Percentiles rank a stretch among this genome's conserved stretches.
These are phyloP conservation scores for Bauhinia variegata DNA, from an alignment of 306 rosid species.

Conservation along the genomic window DNA sequence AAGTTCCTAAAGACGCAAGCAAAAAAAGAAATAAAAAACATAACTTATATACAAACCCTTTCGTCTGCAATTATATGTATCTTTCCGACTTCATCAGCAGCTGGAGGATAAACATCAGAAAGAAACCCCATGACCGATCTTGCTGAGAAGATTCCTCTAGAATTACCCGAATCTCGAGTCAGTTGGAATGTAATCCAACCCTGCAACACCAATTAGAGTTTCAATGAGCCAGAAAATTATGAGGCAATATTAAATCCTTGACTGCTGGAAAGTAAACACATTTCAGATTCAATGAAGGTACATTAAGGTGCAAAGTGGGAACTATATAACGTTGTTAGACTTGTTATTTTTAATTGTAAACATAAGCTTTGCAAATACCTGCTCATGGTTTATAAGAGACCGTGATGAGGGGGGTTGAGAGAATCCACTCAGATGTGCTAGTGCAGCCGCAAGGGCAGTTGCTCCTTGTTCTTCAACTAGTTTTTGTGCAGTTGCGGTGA, in stretches of 20 bases:
- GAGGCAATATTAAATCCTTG: no score
- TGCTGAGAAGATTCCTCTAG: conserved; percentile 80
- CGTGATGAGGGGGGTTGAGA: conserved; percentile 90
- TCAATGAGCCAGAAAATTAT: conserved; percentile 30
- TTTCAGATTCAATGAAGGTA: not conserved
- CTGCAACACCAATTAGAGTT: conserved; percentile 53
- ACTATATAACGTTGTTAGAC: not conserved
- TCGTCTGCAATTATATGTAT: conserved; percentile 90
- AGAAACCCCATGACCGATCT: conserved; percentile 97
- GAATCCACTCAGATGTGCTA: conserved; percentile 95
- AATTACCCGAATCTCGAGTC: conserved; percentile 65
- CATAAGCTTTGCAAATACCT: conserved; percentile 51
- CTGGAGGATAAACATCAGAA: conserved; percentile 81
- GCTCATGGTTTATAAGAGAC: conserved; percentile 85
- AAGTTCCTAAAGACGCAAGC: conserved; percentile 19
- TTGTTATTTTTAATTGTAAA: conserved; percentile 19
- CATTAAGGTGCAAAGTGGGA: conserved; percentile 18
- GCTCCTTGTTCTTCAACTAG: conserved; percentile 83
- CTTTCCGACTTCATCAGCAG: conserved; percentile 96
- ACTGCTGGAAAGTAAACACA: not conserved
- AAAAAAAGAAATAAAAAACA: conserved; percentile 12
- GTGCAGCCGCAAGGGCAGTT: conserved; percentile 92
- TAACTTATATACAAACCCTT: conserved; percentile 57
- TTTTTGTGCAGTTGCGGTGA: conserved; percentile 86
- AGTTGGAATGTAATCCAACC: conserved; percentile 92